Percentiles rank a stretch among this genome's conserved stretches.
Evolutionary conservation across 768 basidiomycete genomes (phyloP).

Genomic region (Clitopilus passeckerianus): DNA sequence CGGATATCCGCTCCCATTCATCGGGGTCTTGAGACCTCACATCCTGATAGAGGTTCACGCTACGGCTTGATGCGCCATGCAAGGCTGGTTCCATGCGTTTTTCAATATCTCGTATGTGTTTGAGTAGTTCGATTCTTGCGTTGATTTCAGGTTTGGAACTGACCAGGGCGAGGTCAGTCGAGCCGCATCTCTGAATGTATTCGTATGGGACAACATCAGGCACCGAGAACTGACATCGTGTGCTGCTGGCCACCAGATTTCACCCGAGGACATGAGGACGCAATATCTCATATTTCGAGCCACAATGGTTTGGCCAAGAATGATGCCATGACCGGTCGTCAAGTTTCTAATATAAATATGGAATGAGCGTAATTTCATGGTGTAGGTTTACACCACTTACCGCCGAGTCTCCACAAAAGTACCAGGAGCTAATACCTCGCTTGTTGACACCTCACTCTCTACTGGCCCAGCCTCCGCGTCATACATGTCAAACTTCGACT

Average conservation of each 20-base stretch:
- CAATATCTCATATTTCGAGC: constrained; percentile 15
- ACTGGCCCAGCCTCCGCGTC: constrained; percentile 5
- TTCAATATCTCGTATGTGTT: constrained; percentile 50
- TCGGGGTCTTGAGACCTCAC: constrained; percentile 40
- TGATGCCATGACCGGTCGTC: constrained; percentile 23
- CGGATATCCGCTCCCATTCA: constrained; percentile 52
- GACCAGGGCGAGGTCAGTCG: neutral
- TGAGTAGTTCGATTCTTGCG: constrained; percentile 65
- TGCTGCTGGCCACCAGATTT: constrained; percentile 41
- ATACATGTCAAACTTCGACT: constrained; percentile 10
- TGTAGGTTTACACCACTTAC: constrained; percentile 21
- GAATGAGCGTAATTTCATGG: constrained; percentile 9
- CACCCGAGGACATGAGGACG: constrained; percentile 42
- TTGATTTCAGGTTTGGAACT: constrained; percentile 23
- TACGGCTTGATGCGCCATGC: constrained; percentile 18
- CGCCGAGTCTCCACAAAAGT: constrained; percentile 51
- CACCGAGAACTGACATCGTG: constrained; percentile 60
- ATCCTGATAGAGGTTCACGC: constrained; percentile 36
- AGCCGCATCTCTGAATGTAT: constrained; percentile 46
- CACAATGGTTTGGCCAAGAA: constrained; percentile 22
- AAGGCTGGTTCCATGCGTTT: constrained; percentile 38
- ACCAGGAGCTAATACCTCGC: constrained; percentile 28
- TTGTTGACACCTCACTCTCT: constrained; percentile 8
- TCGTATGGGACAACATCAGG: constrained; percentile 47
- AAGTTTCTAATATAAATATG: constrained; percentile 26